A percentile compares a stretch with the other conserved stretches of the same genome.
These are phyloP conservation scores for Fraxinus nigra DNA, from an alignment of 305 asterid genomes.

Conservation along the genomic window DNA sequence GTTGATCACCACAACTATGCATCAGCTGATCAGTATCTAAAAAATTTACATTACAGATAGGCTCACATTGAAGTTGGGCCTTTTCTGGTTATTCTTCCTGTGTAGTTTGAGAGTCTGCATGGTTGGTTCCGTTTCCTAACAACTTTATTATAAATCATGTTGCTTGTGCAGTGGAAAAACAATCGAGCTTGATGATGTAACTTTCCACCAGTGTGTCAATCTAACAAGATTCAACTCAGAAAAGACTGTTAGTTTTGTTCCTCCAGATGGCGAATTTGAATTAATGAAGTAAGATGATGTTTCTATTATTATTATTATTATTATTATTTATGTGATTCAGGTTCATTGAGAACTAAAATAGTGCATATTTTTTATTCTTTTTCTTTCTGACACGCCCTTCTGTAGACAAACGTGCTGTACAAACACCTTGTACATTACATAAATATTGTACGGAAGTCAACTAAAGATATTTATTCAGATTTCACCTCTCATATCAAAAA, in stretches of 20 bases:
- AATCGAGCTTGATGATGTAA: slow-evolving; percentile 98
- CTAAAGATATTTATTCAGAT: neutral
- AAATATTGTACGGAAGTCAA: neutral
- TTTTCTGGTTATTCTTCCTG: slow-evolving; percentile 8
- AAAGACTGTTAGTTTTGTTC: slow-evolving; percentile 98
- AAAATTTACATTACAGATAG: neutral
- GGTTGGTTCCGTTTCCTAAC: slow-evolving; percentile 6
- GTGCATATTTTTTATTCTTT: neutral
- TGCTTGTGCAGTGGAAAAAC: slow-evolving; percentile 83
- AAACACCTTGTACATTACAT: neutral
- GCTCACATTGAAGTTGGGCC: neutral
- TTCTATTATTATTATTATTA: neutral
- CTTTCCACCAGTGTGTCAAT: slow-evolving; percentile 99
- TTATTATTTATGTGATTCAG: neutral
- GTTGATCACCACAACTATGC: neutral
- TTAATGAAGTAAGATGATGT: slow-evolving; percentile 85
- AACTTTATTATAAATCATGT: slow-evolving; percentile 21
- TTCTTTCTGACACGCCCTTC: neutral
- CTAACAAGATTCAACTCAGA: slow-evolving; percentile 98
- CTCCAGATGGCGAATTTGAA: slow-evolving; percentile 99
- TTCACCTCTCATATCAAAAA: neutral
- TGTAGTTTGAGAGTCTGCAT: slow-evolving; percentile 19
- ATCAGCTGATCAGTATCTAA: neutral
- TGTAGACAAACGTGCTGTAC: neutral
- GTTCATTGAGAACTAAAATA: neutral